Evolutionary conservation across 2,329 filamentous ascomycete genomes (phyloP).

Genomic region (Phoma sp.): DNA sequence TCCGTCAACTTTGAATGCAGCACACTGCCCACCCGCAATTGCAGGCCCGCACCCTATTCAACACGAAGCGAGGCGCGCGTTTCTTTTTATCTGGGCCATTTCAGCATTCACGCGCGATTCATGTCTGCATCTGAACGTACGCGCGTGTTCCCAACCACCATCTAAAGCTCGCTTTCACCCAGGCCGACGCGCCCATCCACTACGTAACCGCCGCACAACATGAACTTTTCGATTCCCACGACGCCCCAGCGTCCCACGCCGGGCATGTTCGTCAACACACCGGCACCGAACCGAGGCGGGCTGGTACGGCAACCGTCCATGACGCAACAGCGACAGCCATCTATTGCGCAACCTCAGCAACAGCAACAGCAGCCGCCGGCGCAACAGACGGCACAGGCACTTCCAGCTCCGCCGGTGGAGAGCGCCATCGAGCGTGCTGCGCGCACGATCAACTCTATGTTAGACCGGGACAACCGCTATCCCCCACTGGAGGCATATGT

Average conservation of each 20-base stretch:
- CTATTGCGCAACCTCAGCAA: constrained; percentile 35
- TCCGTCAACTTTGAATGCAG: constrained; percentile 30
- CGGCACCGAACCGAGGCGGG: constrained; percentile 57
- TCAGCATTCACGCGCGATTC: constrained; percentile 28
- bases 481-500: constrained; percentile 90
- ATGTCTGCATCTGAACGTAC: constrained; percentile 35
- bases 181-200: constrained; percentile 27
- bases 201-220: constrained; percentile 21
- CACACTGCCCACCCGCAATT: constrained; percentile 35
- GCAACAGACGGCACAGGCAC: constrained; percentile 29
- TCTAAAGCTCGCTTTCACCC: constrained; percentile 32
- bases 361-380: constrained; percentile 4
- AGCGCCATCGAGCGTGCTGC: constrained; percentile 81
- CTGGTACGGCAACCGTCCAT: constrained; percentile 34
- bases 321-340: constrained; percentile 26
- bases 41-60: constrained; percentile 23
- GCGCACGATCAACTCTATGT: constrained; percentile 78
- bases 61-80: constrained; percentile 21
- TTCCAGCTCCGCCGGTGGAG: constrained; percentile 32
- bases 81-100: constrained; percentile 17
- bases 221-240: constrained; percentile 41
- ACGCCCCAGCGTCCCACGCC: constrained; percentile 74
- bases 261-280: constrained; percentile 78
- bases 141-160: constrained; percentile 39
- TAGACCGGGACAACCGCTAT: constrained; percentile 78